These are phyloP conservation scores for Cladophialophora bantiana DNA, from an alignment of 2,329 filamentous ascomycete species.

Conservation along the genomic window DNA sequence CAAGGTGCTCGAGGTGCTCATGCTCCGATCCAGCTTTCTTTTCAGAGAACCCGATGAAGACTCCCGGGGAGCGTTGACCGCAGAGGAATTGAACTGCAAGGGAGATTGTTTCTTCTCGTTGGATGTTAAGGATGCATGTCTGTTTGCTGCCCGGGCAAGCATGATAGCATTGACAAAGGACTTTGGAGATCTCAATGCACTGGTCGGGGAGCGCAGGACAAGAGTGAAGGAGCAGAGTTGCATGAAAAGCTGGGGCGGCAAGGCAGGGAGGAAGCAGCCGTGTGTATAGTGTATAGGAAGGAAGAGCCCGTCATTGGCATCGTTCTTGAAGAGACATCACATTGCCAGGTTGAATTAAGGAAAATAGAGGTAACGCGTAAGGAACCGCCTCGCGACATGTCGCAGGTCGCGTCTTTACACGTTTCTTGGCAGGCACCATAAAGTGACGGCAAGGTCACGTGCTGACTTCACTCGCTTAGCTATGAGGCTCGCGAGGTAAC, in stretches of 20 bases:
- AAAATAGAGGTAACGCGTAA: neutral
- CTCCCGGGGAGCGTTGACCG: slow-evolving; percentile 25
- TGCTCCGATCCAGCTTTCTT: slow-evolving; percentile 40
- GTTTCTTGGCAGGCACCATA: too few relatives aligned
- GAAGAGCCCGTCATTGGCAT: neutral
- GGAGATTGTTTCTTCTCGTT: slow-evolving; percentile 34
- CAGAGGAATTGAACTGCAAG: slow-evolving; percentile 29
- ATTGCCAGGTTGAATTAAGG: neutral
- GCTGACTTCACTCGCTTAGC: too few relatives aligned
- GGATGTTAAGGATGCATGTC: slow-evolving; percentile 32
- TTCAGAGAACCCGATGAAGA: slow-evolving; percentile 19
- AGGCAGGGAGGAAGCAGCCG: neutral
- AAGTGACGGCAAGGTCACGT: too few relatives aligned
- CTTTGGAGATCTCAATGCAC: slow-evolving; percentile 35
- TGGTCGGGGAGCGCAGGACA: slow-evolving; percentile 29
- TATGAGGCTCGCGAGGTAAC: too few relatives aligned
- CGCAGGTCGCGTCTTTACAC: neutral
- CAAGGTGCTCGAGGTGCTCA: slow-evolving; percentile 42
- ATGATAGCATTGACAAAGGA: slow-evolving; percentile 36
- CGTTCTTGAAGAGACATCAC: neutral
- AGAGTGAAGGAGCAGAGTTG: slow-evolving; percentile 15
- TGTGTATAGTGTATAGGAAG: neutral
- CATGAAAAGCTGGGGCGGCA: slow-evolving; percentile 25
- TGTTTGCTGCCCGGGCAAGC: slow-evolving; percentile 31
- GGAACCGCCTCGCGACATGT: neutral